Evolutionary conservation across 2,329 filamentous ascomycete species (phyloP), one percentile per base, ranked within the genome.

Genomic region (Aotearoamyces nothofagi): DNA sequence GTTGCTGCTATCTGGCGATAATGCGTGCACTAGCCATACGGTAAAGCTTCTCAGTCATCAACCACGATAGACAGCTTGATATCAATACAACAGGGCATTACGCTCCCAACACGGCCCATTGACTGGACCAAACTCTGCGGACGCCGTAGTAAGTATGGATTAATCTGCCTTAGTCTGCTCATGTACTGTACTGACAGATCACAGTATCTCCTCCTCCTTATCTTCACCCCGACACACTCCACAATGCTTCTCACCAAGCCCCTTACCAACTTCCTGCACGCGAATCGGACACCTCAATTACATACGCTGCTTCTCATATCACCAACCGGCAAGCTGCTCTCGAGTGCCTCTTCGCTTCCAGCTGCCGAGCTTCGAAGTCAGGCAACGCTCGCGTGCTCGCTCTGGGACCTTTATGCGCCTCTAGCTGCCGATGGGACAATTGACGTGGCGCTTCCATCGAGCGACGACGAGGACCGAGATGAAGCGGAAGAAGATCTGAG

Each of bases 371-470:
- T 77, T 22, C 69, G 71, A 42, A 69, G 66, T 7, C 69, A 75
- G 47, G 67, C 66, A 41, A 75, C 70, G 33, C 66, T 76, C 34
- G 71, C 71, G 23, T 66, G 68, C 33, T 70, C 65, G 5, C 60
- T 76, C 12, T 71, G 69, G 56, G 55, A 60, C 12, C 60, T 73
- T 24, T 70, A 76, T 49, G 56, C 61, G 22, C 42, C 52, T 5
- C 40, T 45, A 4, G 53, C 56, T 14, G 54, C 56, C 9, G 54
- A 54, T 15, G 43, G 50, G 26, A 47, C 54, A 8, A 23, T 66
- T 5, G 49, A 56, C 19, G 53, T 55, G 9, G 55, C 60, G 1
- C 46, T 63, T 5, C 56, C 57, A 32, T 30, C 36, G 46, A 39
- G 42, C 47, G 27, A 42, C 45, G 8, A n/a, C 9, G 7, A 14